Conservation (phyloP, 495 filamentous ascomycete species). For the Podospora didyma region DNA sequence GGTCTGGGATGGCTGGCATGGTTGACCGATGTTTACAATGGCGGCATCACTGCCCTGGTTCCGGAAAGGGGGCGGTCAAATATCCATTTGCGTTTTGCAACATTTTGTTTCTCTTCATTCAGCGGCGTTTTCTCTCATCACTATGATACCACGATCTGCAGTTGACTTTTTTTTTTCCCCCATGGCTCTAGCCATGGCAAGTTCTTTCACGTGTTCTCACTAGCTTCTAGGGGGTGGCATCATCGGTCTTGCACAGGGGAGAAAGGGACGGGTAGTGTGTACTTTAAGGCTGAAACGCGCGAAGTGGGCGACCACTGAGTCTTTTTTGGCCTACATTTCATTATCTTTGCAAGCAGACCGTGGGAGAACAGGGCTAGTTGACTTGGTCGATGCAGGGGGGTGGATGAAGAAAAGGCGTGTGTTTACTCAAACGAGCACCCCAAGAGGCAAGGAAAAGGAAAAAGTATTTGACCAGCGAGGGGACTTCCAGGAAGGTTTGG, state of each 20-base stretch:
- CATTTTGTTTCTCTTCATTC: not conserved
- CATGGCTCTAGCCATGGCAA: not conserved
- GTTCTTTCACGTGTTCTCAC: slow-evolving; percentile 2
- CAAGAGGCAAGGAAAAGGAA: not conserved
- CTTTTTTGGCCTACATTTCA: not conserved
- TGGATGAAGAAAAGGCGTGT: not conserved
- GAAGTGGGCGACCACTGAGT: not conserved
- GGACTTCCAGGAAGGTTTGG: not conserved
- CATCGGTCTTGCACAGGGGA: not conserved
- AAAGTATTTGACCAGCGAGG: not conserved
- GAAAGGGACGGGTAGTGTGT: slow-evolving; percentile 1
- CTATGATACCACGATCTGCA: slow-evolving; percentile 27
- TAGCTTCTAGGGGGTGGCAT: slow-evolving; percentile 1
- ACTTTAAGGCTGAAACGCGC: slow-evolving; percentile 2
- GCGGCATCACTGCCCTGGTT: slow-evolving; percentile 31
- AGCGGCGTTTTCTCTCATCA: slow-evolving; percentile 18
- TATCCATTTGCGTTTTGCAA: slow-evolving; percentile 7
- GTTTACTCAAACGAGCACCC: not conserved
- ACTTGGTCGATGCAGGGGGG: not conserved
- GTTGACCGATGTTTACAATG: slow-evolving; percentile 33
- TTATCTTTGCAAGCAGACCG: not conserved
- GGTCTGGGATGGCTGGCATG: slow-evolving; percentile 25
- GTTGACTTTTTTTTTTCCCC: slow-evolving; percentile 4
- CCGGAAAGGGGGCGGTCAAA: slow-evolving; percentile 12
- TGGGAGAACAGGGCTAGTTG: not conserved